These are phyloP conservation scores for Onygenales sp. DNA, from an alignment of 2,329 filamentous ascomycete species.

Conservation along the genomic window DNA sequence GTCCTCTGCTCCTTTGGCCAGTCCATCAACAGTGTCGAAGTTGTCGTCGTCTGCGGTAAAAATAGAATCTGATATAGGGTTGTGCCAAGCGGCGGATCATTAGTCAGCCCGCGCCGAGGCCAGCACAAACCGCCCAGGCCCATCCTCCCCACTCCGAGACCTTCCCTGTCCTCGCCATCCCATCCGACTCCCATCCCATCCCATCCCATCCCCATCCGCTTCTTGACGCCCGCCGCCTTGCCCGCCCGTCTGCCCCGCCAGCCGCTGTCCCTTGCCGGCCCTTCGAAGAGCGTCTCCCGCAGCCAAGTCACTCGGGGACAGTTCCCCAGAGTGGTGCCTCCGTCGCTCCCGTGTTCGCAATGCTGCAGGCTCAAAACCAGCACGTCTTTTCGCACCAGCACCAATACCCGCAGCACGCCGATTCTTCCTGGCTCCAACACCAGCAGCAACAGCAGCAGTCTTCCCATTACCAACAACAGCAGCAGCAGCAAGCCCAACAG, in stretches of 20 bases:
- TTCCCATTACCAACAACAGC: conserved; percentile 26
- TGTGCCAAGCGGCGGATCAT: not conserved
- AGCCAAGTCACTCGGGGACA: not conserved
- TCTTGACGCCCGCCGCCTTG: not conserved
- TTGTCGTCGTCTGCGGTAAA: no score
- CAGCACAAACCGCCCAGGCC: not conserved
- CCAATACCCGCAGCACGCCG: conserved; percentile 37
- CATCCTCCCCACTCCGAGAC: not conserved
- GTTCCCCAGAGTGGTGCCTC: not conserved
- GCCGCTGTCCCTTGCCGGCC: no score
- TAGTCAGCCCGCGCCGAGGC: not conserved
- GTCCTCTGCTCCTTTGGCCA: no score
- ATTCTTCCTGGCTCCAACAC: conserved; percentile 36
- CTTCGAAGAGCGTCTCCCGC: not conserved
- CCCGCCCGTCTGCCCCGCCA: not conserved
- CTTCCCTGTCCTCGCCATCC: no score
- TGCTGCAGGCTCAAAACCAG: conserved; percentile 44
- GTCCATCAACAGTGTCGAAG: no score
- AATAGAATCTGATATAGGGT: not conserved
- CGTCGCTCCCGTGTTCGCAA: conserved; percentile 21
- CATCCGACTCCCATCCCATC: no score
- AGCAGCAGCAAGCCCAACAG: conserved; percentile 25
- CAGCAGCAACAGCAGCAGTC: conserved; percentile 25
- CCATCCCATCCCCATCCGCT: not conserved
- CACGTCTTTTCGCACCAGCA: conserved; percentile 54